Evolutionary conservation across 352 stramenopile genomes (phyloP).

Genomic region (Phytophthora agathidicida): DNA sequence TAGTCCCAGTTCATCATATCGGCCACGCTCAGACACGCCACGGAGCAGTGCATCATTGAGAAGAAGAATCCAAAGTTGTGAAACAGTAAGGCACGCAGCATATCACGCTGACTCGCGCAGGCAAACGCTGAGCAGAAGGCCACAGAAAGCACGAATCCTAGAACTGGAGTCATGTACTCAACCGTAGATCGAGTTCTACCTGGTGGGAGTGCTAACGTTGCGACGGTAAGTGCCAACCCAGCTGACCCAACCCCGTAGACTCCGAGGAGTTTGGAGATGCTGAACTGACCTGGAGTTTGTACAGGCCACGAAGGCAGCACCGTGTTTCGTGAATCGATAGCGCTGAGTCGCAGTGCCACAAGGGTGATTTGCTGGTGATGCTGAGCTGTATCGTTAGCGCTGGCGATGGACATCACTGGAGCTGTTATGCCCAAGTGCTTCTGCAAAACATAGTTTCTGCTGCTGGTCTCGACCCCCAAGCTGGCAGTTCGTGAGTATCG

Average conservation of each 20-base stretch:
- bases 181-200: background rate
- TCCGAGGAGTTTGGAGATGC: background rate
- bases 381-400: slow-evolving; percentile 22
- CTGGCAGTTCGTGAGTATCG: slow-evolving; percentile 18
- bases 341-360: slow-evolving; percentile 32
- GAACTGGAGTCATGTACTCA: background rate
- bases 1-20: slow-evolving; percentile 38
- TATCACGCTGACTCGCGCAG: slow-evolving; percentile 31
- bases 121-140: slow-evolving; percentile 15
- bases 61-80: slow-evolving; percentile 50
- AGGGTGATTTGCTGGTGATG: slow-evolving; percentile 45
- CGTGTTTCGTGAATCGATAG: slow-evolving; percentile 31
- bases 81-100: slow-evolving; percentile 24
- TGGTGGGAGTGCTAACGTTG: slow-evolving; percentile 8
- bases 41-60: slow-evolving; percentile 35
- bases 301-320: slow-evolving; percentile 13
- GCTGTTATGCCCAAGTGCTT: slow-evolving; percentile 31
- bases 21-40: slow-evolving; percentile 27
- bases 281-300: background rate
- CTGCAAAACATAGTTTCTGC: slow-evolving; percentile 14
- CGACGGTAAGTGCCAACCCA: slow-evolving; percentile 11
- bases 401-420: slow-evolving; percentile 15
- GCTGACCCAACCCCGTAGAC: slow-evolving; percentile 11
- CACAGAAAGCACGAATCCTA: slow-evolving; percentile 8
- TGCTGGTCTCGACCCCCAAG: slow-evolving; percentile 4